phyloP scores from a whole-genome alignment of 2,329 filamentous ascomycete genomes.

The Chrysoporthe deuterocubensis region DNA sequence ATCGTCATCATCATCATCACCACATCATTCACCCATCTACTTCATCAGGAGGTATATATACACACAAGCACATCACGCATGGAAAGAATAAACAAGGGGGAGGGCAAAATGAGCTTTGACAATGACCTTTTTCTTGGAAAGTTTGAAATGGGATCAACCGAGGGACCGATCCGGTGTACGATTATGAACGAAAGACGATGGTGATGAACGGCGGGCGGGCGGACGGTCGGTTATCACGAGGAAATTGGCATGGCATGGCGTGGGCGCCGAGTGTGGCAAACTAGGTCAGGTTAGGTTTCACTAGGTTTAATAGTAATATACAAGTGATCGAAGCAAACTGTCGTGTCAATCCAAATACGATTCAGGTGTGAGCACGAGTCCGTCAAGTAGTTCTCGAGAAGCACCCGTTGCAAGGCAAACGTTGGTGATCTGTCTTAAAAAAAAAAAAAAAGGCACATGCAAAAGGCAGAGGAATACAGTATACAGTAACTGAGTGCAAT shows the following conservation, averaged over 20 bases:
- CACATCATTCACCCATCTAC: neutral
- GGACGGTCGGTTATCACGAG: slow-evolving; percentile 10
- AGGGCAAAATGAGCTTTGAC: neutral
- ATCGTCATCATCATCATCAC: slow-evolving; percentile 4
- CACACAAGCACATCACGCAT: neutral
- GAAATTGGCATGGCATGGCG: slow-evolving; percentile 9
- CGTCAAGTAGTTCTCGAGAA: neutral
- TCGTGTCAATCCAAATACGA: neutral
- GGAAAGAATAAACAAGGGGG: neutral
- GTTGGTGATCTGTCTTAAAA: neutral
- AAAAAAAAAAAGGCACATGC: neutral
- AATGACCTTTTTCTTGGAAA: slow-evolving; percentile 4
- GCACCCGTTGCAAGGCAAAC: neutral
- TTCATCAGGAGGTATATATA: slow-evolving; percentile 6
- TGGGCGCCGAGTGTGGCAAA: slow-evolving; percentile 5
- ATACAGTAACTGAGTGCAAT: neutral
- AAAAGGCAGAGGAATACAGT: neutral
- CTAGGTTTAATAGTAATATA: slow-evolving; percentile 28
- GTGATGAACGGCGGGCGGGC: neutral
- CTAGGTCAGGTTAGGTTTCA: slow-evolving; percentile 15
- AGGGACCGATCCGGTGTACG: slow-evolving; percentile 4
- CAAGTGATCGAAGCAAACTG: slow-evolving; percentile 15
- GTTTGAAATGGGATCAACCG: neutral
- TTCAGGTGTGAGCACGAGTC: neutral
- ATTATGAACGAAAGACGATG: slow-evolving; percentile 6